Conservation (phyloP, 2,329 filamentous ascomycete species). For the Alternaria conjuncta region DNA sequence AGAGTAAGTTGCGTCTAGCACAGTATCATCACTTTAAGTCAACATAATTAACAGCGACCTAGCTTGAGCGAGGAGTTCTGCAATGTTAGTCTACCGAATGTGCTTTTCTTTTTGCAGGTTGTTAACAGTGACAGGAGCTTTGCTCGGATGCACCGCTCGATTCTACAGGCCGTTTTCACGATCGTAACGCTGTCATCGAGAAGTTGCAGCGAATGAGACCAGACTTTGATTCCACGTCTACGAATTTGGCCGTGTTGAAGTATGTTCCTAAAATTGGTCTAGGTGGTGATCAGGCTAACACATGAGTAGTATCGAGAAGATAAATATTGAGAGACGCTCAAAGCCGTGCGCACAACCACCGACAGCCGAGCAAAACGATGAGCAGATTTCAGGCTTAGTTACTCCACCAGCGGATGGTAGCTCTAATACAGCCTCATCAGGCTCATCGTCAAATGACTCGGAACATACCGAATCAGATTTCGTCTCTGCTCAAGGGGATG, state of each 20-base stretch:
- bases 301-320: not conserved
- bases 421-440: not conserved
- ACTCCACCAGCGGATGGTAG: not conserved
- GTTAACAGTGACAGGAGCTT: not conserved
- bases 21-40: not conserved
- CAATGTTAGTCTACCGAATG: not conserved
- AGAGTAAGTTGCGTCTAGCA: not conserved
- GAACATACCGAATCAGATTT: not conserved
- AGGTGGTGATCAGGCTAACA: not conserved
- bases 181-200: not conserved
- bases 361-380: not conserved
- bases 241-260: not conserved
- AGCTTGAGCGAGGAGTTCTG: not conserved
- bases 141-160: not conserved
- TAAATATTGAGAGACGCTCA: not conserved
- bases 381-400: not conserved
- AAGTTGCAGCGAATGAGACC: not conserved
- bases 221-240: not conserved
- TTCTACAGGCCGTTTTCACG: not conserved
- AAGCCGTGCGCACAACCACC: not conserved
- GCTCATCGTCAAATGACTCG: not conserved
- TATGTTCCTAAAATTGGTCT: not conserved
- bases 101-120: not conserved
- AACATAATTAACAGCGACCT: not conserved
- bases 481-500: not conserved